Evolutionary conservation across 2,329 filamentous ascomycete species (phyloP).

Genomic region (Colletotrichum destructivum): DNA sequence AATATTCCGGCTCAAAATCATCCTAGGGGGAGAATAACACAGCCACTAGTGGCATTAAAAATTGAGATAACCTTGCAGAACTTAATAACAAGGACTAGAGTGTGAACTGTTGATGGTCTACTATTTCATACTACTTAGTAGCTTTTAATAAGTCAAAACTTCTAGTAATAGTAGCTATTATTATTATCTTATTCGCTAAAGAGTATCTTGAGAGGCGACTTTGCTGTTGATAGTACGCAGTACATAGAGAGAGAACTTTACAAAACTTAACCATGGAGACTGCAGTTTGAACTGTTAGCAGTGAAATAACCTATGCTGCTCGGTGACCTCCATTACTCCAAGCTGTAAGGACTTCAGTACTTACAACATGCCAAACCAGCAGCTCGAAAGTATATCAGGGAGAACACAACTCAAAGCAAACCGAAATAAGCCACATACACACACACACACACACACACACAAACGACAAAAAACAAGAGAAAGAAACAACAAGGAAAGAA

Average conservation of each 20-base stretch:
- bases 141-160: too few relatives aligned
- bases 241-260: slow-evolving; percentile 25
- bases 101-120: background rate
- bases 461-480: too few relatives aligned
- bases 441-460: too few relatives aligned
- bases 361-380: background rate
- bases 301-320: background rate
- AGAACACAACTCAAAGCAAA: too few relatives aligned
- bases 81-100: background rate
- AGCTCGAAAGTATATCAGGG: too few relatives aligned
- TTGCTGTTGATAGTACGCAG: background rate
- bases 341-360: background rate
- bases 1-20: too few relatives aligned
- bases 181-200: background rate
- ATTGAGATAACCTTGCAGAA: slow-evolving; percentile 13
- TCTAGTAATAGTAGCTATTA: too few relatives aligned
- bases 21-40: background rate
- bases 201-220: slow-evolving; percentile 14
- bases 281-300: background rate
- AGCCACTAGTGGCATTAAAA: background rate
- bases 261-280: background rate
- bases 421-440: too few relatives aligned
- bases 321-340: slow-evolving; percentile 4
- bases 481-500: too few relatives aligned
- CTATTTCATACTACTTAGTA: too few relatives aligned